A percentile compares a stretch with the other conserved stretches of the same genome.
Conservation (phyloP, 75 land plant species). For the Selaginella tamariscina region DNA sequence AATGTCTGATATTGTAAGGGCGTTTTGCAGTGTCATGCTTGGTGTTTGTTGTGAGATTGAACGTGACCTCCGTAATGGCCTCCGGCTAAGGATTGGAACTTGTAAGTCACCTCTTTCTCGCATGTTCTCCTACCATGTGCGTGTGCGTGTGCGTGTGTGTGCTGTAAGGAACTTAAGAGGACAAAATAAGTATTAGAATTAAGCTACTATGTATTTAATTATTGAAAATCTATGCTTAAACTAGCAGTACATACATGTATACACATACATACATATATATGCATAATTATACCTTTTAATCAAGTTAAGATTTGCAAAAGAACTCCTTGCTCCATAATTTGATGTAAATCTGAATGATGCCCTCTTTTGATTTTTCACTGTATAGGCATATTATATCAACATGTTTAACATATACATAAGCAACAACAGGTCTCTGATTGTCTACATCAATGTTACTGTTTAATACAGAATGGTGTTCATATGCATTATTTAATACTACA, state of each 20-base stretch:
- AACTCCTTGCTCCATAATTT: too few species aligned
- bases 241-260: not conserved
- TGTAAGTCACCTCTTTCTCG: not conserved
- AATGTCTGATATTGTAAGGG: not conserved
- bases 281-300: not conserved
- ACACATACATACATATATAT: constrained; percentile 13
- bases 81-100: constrained; percentile 19
- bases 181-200: too few species aligned
- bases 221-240: not conserved
- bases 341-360: too few species aligned
- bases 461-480: too few species aligned
- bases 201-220: constrained; percentile 10
- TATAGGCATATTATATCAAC: too few species aligned
- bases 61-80: not conserved
- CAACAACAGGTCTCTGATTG: too few species aligned
- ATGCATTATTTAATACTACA: too few species aligned
- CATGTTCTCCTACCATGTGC: not conserved
- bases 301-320: too few species aligned
- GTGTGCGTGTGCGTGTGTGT: not conserved
- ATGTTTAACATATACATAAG: too few species aligned
- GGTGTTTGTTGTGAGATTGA: not conserved
- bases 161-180: constrained; percentile 18
- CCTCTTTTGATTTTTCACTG: too few species aligned
- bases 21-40: not conserved
- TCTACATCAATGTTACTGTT: too few species aligned